Percentiles rank a stretch among this genome's conserved stretches.
Conservation (phyloP, 202 grass and related monocot species). For the Saccharum hybrid region DNA sequence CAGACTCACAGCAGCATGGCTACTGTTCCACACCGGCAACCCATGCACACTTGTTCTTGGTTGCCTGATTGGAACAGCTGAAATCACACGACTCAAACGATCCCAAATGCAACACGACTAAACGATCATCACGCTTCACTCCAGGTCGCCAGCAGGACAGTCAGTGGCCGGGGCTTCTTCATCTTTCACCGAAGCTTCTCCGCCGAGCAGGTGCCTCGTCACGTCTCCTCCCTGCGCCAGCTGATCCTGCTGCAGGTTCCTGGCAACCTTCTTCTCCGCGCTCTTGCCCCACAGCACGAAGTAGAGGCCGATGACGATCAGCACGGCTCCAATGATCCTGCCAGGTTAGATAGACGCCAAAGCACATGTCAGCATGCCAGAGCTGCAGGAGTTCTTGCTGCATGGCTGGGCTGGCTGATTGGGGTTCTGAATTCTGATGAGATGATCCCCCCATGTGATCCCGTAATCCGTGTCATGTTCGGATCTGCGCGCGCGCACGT, state of each 20-base stretch:
- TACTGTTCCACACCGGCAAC: constrained; percentile 36
- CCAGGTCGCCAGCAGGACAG: constrained; percentile 53
- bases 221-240: constrained; percentile 32
- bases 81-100: background rate
- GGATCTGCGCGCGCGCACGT: background rate
- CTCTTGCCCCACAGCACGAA: constrained; percentile 92
- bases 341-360: background rate
- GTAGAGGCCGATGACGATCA: constrained; percentile 83
- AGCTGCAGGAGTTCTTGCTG: background rate
- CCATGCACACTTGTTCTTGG: constrained; percentile 25
- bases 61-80: constrained; percentile 21
- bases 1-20: background rate
- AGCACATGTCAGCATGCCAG: background rate
- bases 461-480: background rate
- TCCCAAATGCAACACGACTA: background rate
- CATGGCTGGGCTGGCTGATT: background rate
- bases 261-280: constrained; percentile 61
- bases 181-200: constrained; percentile 53
- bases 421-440: background rate
- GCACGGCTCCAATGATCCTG: constrained; percentile 74
- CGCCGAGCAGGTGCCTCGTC: constrained; percentile 54
- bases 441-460: background rate
- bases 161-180: constrained; percentile 35
- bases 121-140: constrained; percentile 28
- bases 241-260: constrained; percentile 26